Conservation (phyloP, 2,329 filamentous ascomycete genomes). For the Hymenoscyphus albidus region DNA sequence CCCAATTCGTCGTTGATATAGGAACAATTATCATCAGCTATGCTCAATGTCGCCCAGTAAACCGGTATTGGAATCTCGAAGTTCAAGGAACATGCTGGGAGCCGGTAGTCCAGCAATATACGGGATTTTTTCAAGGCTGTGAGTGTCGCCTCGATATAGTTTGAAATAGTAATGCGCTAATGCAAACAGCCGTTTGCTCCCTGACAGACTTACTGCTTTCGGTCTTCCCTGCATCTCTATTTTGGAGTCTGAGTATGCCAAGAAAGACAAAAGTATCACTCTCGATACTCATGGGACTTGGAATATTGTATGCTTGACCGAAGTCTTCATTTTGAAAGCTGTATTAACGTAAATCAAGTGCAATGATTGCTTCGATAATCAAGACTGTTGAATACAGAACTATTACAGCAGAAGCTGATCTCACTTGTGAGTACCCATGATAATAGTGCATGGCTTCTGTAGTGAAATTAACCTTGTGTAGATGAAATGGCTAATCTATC, state of each 20-base stretch:
- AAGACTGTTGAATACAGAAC: background rate
- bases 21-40: background rate
- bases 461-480: background rate
- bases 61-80: background rate
- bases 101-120: constrained; percentile 3
- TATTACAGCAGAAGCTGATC: background rate
- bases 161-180: background rate
- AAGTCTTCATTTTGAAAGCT: background rate
- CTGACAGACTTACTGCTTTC: background rate
- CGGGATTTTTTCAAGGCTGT: constrained; percentile 8
- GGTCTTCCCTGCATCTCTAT: background rate
- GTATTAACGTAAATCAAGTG: background rate
- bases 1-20: background rate
- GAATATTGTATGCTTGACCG: background rate
- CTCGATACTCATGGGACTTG: background rate
- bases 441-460: background rate
- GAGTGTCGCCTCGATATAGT: background rate
- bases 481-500: background rate
- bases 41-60: background rate
- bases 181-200: background rate
- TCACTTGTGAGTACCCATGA: background rate
- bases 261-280: background rate
- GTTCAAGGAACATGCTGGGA: constrained; percentile 2
- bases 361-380: background rate
- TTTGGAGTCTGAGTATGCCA: background rate